phyloP scores from a whole-genome alignment of 2,329 filamentous ascomycete species.

The Cladophialophora exuberans region DNA sequence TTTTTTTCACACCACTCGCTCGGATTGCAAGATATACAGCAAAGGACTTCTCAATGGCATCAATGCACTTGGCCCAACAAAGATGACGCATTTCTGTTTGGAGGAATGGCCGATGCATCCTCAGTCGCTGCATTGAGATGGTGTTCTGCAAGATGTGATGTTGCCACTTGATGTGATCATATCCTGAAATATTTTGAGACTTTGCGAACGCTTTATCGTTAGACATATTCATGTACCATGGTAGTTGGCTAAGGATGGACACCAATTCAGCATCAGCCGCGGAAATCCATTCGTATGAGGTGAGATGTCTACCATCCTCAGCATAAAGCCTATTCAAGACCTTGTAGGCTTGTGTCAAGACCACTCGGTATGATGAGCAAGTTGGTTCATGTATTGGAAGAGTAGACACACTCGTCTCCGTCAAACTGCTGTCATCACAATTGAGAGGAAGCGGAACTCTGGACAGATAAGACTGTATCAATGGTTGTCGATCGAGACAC shows the following conservation, averaged over 20 bases:
- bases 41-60: conserved; percentile 34
- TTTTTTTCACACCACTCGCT: conserved; percentile 28
- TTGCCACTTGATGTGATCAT: conserved; percentile 36
- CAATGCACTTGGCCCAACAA: conserved; percentile 17
- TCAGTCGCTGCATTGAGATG: conserved; percentile 36
- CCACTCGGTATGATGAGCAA: conserved; percentile 30
- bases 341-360: conserved; percentile 31
- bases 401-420: conserved; percentile 26
- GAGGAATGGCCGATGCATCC: conserved; percentile 36
- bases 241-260: conserved; percentile 30
- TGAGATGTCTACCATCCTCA: conserved; percentile 27
- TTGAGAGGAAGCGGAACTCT: conserved; percentile 35
- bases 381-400: conserved; percentile 33
- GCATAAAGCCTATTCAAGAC: conserved; percentile 33
- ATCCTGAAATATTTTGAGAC: conserved; percentile 13
- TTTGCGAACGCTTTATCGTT: conserved; percentile 10
- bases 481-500: conserved; percentile 34
- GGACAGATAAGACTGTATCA: conserved; percentile 32
- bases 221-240: conserved; percentile 35
- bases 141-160: conserved; percentile 35
- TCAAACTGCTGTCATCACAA: conserved; percentile 36
- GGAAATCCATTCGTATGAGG: conserved; percentile 34
- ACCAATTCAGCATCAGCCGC: conserved; percentile 33
- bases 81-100: conserved; percentile 30
- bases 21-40: conserved; percentile 34